Evolutionary conservation across 768 basidiomycete species (phyloP), one percentile per base, ranked within the genome.

Genomic region (Auriculariales sp.): DNA sequence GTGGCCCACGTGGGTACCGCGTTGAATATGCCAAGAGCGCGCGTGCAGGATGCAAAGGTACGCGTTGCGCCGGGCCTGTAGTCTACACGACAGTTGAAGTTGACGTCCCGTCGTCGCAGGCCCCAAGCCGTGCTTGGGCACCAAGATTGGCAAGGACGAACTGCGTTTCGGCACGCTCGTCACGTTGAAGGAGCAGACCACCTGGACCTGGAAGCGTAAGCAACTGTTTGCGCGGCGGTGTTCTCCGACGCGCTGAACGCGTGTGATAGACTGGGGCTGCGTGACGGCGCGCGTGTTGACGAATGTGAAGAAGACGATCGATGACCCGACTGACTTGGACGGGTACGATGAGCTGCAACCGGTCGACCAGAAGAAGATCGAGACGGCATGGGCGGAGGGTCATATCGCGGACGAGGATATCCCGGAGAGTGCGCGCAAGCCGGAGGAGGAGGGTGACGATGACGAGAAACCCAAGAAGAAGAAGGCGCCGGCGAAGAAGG

Each of bases 321-420:
- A 70, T 1, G 69, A 69, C 3, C 68, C 78, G 0, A 70, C 74
- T 9, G 88, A 92, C 1, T 67, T 94, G 31, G 92, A 97, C 60
- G 92, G 92, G 17, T 94, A 73, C 62, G 86, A 90, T 17, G 81
- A 81, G 0, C 71, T 91, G 42, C 66, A 58, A 0, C 65, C 70
- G 1, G 82, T 77, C 35, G 89, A 93, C 60, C 71, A 93, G 63
- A 76, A 70, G 4, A 81, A 78, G 52, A 62, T 95, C 34, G 66
- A 61, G 50, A 76, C 72, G 57, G 91, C 93, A 1, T 89, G 76
- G 71, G 75, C 85, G 46, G 75, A 71, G 1, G 91, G 83, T 3
- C 71, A 80, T 29, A 85, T 95, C 46, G 87, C 78, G 4, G 78
- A 82, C 29, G 90, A 81, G 56, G 92, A 94, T 57, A 78, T 93